Evolutionary conservation across 306 rosid genomes (phyloP), one percentile per base, ranked within the genome.

Genomic region (Astragalus glycyphyllos): DNA sequence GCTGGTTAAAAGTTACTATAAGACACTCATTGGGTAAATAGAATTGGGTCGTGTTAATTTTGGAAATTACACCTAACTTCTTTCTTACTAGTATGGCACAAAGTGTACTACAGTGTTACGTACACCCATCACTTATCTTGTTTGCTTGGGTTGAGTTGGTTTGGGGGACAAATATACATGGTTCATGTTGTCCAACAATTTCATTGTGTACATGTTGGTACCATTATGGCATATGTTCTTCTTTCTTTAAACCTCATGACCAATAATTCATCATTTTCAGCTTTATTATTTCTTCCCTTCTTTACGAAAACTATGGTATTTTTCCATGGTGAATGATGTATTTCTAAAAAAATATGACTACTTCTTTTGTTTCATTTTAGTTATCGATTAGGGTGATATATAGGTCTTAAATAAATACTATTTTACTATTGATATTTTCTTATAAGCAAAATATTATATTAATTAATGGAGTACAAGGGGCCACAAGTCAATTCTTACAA

Each of bases 131-230:
- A 31, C 76, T 44, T n/a, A 40, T 15, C 46, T 42, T 78, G 32
- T 16, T 55, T 46, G 42, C 47, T 41, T 16, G 34, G 65, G 70
- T 54, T 71, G 61, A 73, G 53, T 41, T 16, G 17, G 71, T 64
- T 54, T 71, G 54, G 77, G 53, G 54, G 78, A 68, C 74, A 71
- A 64, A 65, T 26, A 44, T 64, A 46, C 13, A 64, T 47, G 77
- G 42, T 26, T 63, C 55, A 7, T 61, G 35, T 71, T 57, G 13
- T 50, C 68, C 64, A 56, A 37, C 38, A 20, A 13, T 4, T 6
- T 26, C 1, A 47, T 40, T 34, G 32, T 58, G 53, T 49, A 31
- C 56, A 11, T 54, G 11, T 41, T 63, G 23, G 9, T 46, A 48
- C 62, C 69, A 71, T 71, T 8, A 50, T 61, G 55, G 15, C 26